phyloP scores from a whole-genome alignment of 768 basidiomycete genomes.

The Suillus luteus region DNA sequence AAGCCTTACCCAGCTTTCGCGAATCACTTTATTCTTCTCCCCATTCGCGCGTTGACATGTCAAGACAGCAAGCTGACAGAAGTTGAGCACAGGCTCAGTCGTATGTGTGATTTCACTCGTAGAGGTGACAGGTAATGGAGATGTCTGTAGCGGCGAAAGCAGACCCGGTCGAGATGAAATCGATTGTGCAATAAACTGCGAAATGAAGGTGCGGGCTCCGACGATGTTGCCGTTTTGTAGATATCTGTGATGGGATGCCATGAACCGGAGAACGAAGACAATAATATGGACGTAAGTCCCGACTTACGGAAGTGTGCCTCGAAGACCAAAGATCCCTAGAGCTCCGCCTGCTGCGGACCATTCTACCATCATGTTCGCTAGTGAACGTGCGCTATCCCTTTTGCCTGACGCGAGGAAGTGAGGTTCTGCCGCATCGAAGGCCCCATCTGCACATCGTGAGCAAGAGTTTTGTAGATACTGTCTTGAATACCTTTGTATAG shows the following conservation, averaged over 20 bases:
- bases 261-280: slow-evolving; percentile 13
- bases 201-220: slow-evolving; percentile 91
- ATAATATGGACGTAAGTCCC: slow-evolving; percentile 10
- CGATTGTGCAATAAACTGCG: slow-evolving; percentile 70
- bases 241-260: slow-evolving; percentile 47
- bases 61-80: slow-evolving; percentile 84
- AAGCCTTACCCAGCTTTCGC: slow-evolving; percentile 83
- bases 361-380: slow-evolving; percentile 84
- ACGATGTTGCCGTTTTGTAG: slow-evolving; percentile 86
- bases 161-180: slow-evolving; percentile 47
- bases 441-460: slow-evolving; percentile 55
- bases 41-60: slow-evolving; percentile 88
- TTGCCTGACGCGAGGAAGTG: slow-evolving; percentile 87
- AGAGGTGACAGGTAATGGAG: slow-evolving; percentile 46
- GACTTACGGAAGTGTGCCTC: slow-evolving; percentile 79
- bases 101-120: slow-evolving; percentile 73
- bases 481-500: slow-evolving; percentile 71
- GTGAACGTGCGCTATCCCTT: slow-evolving; percentile 82
- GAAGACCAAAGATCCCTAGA: slow-evolving; percentile 78
- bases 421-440: slow-evolving; percentile 72
- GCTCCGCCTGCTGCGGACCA: slow-evolving; percentile 62
- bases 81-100: slow-evolving; percentile 78
- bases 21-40: slow-evolving; percentile 71
- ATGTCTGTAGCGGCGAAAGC: slow-evolving; percentile 41
- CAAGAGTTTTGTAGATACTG: not conserved